These are phyloP conservation scores for Panaeolus papilionaceus DNA, from an alignment of 768 basidiomycete genomes.

Conservation along the genomic window DNA sequence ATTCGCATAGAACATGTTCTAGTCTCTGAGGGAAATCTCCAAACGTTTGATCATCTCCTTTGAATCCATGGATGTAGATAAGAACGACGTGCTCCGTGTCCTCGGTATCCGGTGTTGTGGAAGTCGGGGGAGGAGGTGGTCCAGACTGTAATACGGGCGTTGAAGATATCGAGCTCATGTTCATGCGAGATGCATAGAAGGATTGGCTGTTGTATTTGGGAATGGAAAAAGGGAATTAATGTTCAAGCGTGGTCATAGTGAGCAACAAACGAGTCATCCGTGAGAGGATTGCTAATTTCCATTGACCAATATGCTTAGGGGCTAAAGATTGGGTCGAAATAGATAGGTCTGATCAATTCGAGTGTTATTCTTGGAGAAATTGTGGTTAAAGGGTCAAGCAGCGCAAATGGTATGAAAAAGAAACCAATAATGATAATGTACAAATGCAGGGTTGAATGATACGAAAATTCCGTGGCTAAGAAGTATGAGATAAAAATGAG, in stretches of 20 bases:
- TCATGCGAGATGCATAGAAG: neutral
- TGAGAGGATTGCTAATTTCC: constrained; percentile 11
- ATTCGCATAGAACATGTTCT: constrained; percentile 76
- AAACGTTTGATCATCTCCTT: constrained; percentile 72
- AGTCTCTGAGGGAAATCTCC: constrained; percentile 80
- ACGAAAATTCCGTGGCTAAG: neutral
- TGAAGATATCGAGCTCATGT: neutral
- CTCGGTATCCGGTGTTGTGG: neutral
- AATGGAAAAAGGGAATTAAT: neutral
- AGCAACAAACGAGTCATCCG: constrained; percentile 1
- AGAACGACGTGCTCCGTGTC: constrained; percentile 59
- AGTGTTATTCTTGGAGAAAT: neutral
- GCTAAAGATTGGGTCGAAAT: neutral
- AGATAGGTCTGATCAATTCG: neutral
- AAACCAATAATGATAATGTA: neutral
- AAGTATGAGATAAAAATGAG: constrained; percentile 2
- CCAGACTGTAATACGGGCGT: constrained; percentile 12
- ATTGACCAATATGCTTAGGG: neutral
- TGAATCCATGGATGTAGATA: constrained; percentile 83
- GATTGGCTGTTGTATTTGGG: neutral
- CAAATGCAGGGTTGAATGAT: neutral
- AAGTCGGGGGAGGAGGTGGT: neutral
- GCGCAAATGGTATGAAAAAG: neutral
- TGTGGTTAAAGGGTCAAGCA: neutral
- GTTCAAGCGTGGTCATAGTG: constrained; percentile 8